Evolutionary conservation across 331 rosid species (phyloP), one percentile per base, ranked within the genome.

Genomic region (Malus hybrid): DNA sequence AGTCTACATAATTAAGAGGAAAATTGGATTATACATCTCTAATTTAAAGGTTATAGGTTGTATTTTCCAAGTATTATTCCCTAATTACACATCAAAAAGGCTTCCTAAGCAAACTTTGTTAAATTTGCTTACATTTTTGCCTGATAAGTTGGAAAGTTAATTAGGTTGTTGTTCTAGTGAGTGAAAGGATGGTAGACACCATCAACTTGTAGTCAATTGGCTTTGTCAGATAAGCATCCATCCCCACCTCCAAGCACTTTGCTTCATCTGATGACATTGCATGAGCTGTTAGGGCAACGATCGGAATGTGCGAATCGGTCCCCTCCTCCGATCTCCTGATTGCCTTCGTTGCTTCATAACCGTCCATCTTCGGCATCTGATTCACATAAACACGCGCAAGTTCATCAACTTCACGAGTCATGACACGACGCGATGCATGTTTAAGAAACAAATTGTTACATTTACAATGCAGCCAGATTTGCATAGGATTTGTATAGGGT

Each of bases 261-360:
- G 98, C 96, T 85, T 95, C 98, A 87, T 95, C 99, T n/a, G 89
- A 95, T 71, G 96, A 95, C 99, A 95, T 92, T 78, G 99, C 99
- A 84, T 95, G 99, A 1, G 99, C 99, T 48, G 99, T 95, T 16
- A 95, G 86, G 69, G 99, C 98, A 79, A 95, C 99, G 19, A 95
- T 90, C 6, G 99, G 99, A 70, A 90, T 83, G 87, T 95, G 99
- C 24, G 73, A 74, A 2, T 81, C 69, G 12, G 88, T 88, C 81
- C 93, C 97, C 32, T 65, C 87, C 77, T 95, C 99, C 36, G 91
- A 82, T 84, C 88, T 95, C 85, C 99, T 92, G 62, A 95, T 95
- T 39, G 89, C 89, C 81, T 90, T 90, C 74, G 97, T 95, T 77
- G 99, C 97, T 77, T 95, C 99, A 9, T 95, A 95, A 2, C 99